Evolutionary conservation across 164 flowering plant genomes (phyloP).

Genomic region (Aristolochia californica): DNA sequence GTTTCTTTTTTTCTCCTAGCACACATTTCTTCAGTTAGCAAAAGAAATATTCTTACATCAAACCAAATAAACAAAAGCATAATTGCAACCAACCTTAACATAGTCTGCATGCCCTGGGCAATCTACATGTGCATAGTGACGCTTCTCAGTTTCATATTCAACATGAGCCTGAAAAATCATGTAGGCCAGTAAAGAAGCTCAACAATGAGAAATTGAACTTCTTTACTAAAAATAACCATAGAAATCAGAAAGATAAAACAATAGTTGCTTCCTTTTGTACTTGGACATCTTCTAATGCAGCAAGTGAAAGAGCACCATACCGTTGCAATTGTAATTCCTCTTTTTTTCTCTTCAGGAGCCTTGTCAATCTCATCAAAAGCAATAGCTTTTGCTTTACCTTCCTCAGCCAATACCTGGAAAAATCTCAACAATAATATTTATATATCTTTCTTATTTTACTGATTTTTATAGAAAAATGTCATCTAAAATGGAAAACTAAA

Average conservation of each 20-base stretch:
- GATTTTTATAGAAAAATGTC: too few species aligned
- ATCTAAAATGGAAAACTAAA: not conserved
- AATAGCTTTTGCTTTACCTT: slow-evolving; percentile 90
- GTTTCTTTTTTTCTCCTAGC: too few species aligned
- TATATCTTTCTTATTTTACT: too few species aligned
- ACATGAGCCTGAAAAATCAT: slow-evolving; percentile 76
- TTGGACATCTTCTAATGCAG: not conserved
- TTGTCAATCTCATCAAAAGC: slow-evolving; percentile 98
- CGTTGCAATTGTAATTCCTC: slow-evolving; percentile 98
- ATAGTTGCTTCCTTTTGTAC: not conserved
- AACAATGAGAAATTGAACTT: too few species aligned
- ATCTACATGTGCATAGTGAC: slow-evolving; percentile 98
- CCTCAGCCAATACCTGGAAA: slow-evolving; percentile 76
- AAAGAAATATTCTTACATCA: not conserved
- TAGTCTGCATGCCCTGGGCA: slow-evolving; percentile 99
- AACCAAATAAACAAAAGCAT: not conserved
- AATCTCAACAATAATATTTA: too few species aligned
- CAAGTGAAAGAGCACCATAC: slow-evolving; percentile 24
- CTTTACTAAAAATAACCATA: too few species aligned
- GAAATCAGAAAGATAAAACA: not conserved
- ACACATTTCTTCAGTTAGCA: not conserved
- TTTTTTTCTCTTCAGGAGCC: slow-evolving; percentile 96
- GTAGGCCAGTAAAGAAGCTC: too few species aligned
- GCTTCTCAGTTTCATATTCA: slow-evolving; percentile 88
- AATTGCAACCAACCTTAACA: slow-evolving; percentile 51